Base-by-base conservation (phyloP, 176 grass and related monocot genomes). In the Typha latifolia region DNA sequence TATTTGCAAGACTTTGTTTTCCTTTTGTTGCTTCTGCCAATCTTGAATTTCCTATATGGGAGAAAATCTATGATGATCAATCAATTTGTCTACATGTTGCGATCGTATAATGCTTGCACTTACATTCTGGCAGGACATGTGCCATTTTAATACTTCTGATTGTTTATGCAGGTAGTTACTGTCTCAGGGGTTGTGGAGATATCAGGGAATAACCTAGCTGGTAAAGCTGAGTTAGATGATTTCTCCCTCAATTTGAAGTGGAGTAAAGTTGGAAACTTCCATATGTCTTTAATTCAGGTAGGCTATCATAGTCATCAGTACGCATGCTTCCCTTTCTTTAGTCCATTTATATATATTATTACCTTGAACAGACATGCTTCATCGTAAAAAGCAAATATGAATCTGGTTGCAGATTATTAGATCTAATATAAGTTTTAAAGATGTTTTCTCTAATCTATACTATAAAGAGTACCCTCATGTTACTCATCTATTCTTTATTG, bases 201-300 rank as follows among this genome's bases (percentile, higher is more conserved):
- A 86, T 86, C 81, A 62, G 81, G 78, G 20, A 80, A 92, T 82
- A 90, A 79, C 78, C 79, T 97, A 69, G 83, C 82, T 19, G 88
- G 85, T 79, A 76, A 50, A 51, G 71, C 85, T 76, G 81, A 75
- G 51, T 86, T 92, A 65, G 78, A 87, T 37, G 34, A 91, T 74
- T 89, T 97, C 72, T 85, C 83, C 61, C 83, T 97, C 29, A 70
- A 78, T 5, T 72, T 92, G 73, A 92, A 97, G 75, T 97, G 93
- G 93, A 97, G 83, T 69, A 78, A 87, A 62, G 71, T 92, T 4
- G 93, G 93, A 3, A 84, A 89, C 75, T 81, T 97, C 47, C 79
- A 97, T 69, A 88, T 92, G 82, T 85, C 80, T 75, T 86, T 89
- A 75, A 91, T 88, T 72, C 85, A 92, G 88, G 93, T 97, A 82